Base-by-base conservation (phyloP, 176 grass and related monocot species). In the Stipa capillata region DNA sequence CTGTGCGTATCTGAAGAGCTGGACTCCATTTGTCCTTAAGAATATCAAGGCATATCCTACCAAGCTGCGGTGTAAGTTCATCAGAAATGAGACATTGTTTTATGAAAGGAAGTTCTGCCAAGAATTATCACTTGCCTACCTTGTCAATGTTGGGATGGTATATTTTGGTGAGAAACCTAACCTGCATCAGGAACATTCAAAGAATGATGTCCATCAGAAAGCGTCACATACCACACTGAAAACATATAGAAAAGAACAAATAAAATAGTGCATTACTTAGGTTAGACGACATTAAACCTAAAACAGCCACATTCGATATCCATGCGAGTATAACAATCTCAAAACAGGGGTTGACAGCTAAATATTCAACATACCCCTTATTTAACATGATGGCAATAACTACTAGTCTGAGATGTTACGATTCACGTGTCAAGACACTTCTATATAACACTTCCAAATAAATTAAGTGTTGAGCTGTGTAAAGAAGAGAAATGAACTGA, bases 141-240 rank as follows among this genome's bases (percentile, higher is more conserved):
- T 97, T 97, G 39, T 97, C 94, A 83, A 93, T 93, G 79, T 97
- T 93, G 15, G 91, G 94, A 78, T 97, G 91, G 42, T 97, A 97
- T 85, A 97, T 97, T 86, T 97, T 97, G 20, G 94, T 97, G 24
- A 97, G 94, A 52, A 97, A 97, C 18, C 94, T 90, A 29, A 97
- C 94, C 94, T 97, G 89, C 56, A 90, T 64, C 54, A 70, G 75
- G 27, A 69, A 48, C 14, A 56, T 15, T 2, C 15, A 23, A 48
- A 47, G 21, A 48, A 73, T n/a, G 69, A 62, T 61, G 29, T 71
- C 18, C 2, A 14, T 77, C 20, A 52, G 35, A 47, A 77, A 55
- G 12, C 14, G 25, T 42, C 39, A 60, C 32, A 31, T 24, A 43
- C 12, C 12, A 48, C 5, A 32, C 8, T 15, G 9, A 45, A 25